These are phyloP conservation scores for Gamsiella multidivaricata DNA, from an alignment of 192 early-diverging fungal genomes.

Conservation along the genomic window DNA sequence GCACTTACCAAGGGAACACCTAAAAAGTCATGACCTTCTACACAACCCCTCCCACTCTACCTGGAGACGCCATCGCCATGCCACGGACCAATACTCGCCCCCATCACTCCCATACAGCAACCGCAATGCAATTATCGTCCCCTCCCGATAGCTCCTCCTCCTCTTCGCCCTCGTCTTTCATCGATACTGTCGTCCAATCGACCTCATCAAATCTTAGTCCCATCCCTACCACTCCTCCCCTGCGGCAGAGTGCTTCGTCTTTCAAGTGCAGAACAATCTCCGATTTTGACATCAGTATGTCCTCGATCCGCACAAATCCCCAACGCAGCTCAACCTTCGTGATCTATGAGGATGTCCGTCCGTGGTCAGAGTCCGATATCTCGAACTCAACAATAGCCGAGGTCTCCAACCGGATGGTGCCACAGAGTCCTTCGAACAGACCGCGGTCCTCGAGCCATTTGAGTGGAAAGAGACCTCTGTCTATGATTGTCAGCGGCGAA, in stretches of 20 bases:
- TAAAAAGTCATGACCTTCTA: no score
- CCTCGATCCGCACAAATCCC: no score
- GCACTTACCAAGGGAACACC: no score
- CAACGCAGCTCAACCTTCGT: not conserved
- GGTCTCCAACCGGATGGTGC: no score
- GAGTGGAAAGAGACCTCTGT: no score
- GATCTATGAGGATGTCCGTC: conserved; percentile 6
- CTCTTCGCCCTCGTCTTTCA: not conserved
- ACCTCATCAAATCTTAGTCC: not conserved
- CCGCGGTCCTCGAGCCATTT: no score
- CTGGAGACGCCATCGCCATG: no score
- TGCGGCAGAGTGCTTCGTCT: not conserved
- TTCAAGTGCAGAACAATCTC: not conserved
- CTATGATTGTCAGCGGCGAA: no score
- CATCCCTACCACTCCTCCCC: not conserved
- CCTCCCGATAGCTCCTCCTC: conserved; percentile 14
- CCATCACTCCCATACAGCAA: not conserved
- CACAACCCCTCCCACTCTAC: no score
- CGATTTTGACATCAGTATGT: no score
- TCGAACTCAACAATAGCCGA: not conserved
- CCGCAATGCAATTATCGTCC: not conserved
- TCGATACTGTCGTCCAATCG: not conserved
- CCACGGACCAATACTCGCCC: not conserved
- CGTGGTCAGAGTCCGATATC: not conserved
- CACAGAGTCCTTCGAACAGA: no score